These are phyloP conservation scores for Bruguiera hainesii DNA, from an alignment of 441 rosid species.

Conservation along the genomic window DNA sequence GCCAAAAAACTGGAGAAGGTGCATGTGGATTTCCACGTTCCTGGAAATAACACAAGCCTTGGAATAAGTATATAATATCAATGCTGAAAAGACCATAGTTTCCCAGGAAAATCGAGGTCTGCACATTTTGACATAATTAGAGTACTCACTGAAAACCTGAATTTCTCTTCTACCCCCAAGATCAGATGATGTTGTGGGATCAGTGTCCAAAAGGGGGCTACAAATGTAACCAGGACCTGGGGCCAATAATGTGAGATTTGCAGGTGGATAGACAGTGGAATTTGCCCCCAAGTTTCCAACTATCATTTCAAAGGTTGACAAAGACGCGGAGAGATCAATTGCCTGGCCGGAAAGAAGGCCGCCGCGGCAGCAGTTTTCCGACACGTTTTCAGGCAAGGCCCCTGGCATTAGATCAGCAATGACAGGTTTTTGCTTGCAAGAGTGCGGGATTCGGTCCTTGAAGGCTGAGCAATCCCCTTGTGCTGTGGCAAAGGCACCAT, in stretches of 20 bases:
- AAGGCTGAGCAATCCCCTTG: constrained; percentile 45
- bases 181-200: constrained; percentile 39
- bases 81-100: no score
- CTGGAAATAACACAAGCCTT: constrained; percentile 26
- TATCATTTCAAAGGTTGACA: constrained; percentile 44
- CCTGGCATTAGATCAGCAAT: constrained; percentile 42
- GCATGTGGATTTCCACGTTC: constrained; percentile 68
- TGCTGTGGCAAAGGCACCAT: constrained; percentile 51
- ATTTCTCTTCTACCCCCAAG: constrained; percentile 48
- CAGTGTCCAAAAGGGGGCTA: constrained; percentile 31
- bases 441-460: constrained; percentile 37
- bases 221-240: constrained; percentile 63
- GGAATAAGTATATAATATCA: neutral
- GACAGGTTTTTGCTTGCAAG: constrained; percentile 40
- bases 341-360: constrained; percentile 54
- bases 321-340: constrained; percentile 43
- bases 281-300: constrained; percentile 36
- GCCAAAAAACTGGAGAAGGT: constrained; percentile 54
- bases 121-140: neutral
- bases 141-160: constrained; percentile 49
- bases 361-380: constrained; percentile 42
- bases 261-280: constrained; percentile 31
- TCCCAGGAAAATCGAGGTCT: neutral
- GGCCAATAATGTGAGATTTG: constrained; percentile 41
- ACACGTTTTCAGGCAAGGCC: constrained; percentile 22